Conservation (phyloP, 768 basidiomycete genomes). For the Kwoniella newhampshirensis region DNA sequence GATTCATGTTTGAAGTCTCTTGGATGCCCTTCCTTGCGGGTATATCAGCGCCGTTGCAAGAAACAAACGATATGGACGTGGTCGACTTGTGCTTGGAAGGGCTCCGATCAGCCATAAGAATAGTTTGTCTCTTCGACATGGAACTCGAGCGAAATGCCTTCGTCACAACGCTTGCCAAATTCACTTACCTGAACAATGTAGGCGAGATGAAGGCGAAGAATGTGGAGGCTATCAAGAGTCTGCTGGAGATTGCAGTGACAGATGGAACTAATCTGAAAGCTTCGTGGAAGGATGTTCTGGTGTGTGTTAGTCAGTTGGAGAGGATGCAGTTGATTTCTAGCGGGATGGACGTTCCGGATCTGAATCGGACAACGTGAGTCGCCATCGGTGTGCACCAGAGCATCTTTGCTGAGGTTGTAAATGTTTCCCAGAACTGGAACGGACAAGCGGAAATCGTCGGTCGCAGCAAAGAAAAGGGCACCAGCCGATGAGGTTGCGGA, state of each 20-base stretch:
- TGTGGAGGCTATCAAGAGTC: conserved; percentile 95
- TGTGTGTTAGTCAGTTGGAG: conserved; percentile 96
- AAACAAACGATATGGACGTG: conserved; percentile 88
- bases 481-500: conserved; percentile 88
- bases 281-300: conserved; percentile 93
- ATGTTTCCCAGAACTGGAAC: not conserved
- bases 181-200: conserved; percentile 94
- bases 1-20: conserved; percentile 98
- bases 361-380: conserved; percentile 74
- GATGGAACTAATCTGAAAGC: conserved; percentile 95
- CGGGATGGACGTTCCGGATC: conserved; percentile 79
- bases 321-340: conserved; percentile 96
- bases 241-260: conserved; percentile 91
- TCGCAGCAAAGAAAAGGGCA: conserved; percentile 20
- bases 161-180: conserved; percentile 91
- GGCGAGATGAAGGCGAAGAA: conserved; percentile 99
- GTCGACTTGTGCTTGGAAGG: conserved; percentile 91
- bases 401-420: not conserved
- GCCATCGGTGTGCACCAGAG: too few species aligned
- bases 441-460: conserved; percentile 19
- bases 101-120: conserved; percentile 93
- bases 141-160: conserved; percentile 98
- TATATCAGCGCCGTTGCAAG: conserved; percentile 88
- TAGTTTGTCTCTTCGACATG: conserved; percentile 94
- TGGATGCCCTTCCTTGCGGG: conserved; percentile 99